Conservation (phyloP, 2,329 filamentous ascomycete genomes). For the Colletotrichum aenigma region DNA sequence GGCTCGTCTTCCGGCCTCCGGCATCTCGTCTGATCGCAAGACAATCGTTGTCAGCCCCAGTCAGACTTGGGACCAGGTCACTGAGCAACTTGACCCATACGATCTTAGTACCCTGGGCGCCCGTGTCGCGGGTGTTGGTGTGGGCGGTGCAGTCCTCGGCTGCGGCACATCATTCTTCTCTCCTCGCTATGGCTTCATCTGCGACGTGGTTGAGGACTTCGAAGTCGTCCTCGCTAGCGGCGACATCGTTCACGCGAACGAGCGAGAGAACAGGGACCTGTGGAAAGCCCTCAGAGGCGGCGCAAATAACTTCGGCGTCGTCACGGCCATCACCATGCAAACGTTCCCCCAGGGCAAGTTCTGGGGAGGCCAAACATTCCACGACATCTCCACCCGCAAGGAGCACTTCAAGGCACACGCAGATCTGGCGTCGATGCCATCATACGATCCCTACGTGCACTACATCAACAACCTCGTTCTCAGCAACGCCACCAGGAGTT, state of each 20-base stretch:
- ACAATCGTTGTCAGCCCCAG: slow-evolving; percentile 40
- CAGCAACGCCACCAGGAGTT: neutral
- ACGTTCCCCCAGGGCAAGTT: neutral
- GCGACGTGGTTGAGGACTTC: neutral
- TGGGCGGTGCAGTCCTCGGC: slow-evolving; percentile 32
- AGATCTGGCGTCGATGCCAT: neutral
- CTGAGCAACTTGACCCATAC: slow-evolving; percentile 33
- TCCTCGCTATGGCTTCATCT: neutral
- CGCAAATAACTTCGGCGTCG: slow-evolving; percentile 46
- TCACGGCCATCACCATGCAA: slow-evolving; percentile 22
- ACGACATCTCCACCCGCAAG: neutral
- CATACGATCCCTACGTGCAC: neutral
- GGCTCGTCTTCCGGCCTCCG: neutral
- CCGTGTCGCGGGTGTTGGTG: slow-evolving; percentile 41
- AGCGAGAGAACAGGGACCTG: slow-evolving; percentile 38
- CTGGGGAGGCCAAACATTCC: neutral
- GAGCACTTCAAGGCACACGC: neutral
- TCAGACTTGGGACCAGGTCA: slow-evolving; percentile 44
- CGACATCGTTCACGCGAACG: slow-evolving; percentile 41
- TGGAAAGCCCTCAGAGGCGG: slow-evolving; percentile 50
- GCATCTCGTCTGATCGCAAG: slow-evolving; percentile 30
- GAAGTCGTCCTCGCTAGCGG: slow-evolving; percentile 42
- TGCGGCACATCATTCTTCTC: slow-evolving; percentile 13
- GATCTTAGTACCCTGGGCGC: slow-evolving; percentile 42
- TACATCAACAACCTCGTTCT: slow-evolving; percentile 8